A percentile compares a stretch with the other conserved stretches of the same genome.
Conservation (phyloP, 2,329 filamentous ascomycete genomes). For the Rutstroemia sp. region DNA sequence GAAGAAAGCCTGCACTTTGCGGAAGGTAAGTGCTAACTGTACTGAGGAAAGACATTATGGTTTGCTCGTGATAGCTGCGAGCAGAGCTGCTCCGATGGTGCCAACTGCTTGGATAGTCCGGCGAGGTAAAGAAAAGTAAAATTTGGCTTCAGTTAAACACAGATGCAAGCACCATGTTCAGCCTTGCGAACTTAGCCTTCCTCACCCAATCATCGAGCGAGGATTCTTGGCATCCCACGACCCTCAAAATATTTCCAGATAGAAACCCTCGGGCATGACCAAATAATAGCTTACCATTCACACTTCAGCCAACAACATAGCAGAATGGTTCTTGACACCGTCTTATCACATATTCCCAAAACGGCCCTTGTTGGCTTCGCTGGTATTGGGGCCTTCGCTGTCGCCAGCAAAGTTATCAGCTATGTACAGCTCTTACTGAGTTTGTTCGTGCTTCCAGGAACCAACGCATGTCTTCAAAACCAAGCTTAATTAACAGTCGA, state of each 20-base stretch:
- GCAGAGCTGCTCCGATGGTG: too few species aligned
- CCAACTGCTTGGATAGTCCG: too few species aligned
- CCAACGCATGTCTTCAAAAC: constrained; percentile 39
- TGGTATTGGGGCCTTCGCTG: constrained; percentile 50
- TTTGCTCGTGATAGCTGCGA: too few species aligned
- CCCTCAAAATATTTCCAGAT: background rate
- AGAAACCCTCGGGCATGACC: background rate
- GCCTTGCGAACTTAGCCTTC: background rate
- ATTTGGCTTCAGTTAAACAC: background rate
- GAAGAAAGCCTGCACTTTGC: constrained; percentile 42
- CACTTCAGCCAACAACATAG: background rate
- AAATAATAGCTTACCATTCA: background rate
- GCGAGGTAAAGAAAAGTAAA: too few species aligned
- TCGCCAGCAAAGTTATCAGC: constrained; percentile 49
- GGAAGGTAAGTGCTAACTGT: constrained; percentile 23
- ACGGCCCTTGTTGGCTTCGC: constrained; percentile 28
- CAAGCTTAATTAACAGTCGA: background rate
- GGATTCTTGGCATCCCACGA: background rate
- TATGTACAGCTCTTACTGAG: constrained; percentile 56
- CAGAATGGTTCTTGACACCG: constrained; percentile 14
- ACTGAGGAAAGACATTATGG: constrained; percentile 13
- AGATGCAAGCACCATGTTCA: background rate
- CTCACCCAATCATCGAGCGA: background rate
- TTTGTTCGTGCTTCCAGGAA: constrained; percentile 60
- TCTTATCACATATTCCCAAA: constrained; percentile 17